Conservation (phyloP, 495 filamentous ascomycete species). For the Glonium stellatum region DNA sequence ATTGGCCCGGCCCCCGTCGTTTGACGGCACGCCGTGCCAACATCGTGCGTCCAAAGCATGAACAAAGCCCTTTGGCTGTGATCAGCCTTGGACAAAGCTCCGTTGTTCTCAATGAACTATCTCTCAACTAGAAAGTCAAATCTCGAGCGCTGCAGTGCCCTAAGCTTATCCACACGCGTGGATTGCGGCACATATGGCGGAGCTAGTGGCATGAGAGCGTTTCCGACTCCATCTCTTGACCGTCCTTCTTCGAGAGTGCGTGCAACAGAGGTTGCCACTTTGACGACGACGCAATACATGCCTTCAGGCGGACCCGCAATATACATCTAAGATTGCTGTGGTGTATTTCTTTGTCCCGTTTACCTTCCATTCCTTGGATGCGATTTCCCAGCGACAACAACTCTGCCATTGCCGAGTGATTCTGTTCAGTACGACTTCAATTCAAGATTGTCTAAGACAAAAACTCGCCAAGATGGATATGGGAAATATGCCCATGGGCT, state of each 20-base stretch:
- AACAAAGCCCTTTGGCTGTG: neutral
- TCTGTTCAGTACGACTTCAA: neutral
- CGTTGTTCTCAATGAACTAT: neutral
- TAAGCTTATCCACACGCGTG: neutral
- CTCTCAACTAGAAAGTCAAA: neutral
- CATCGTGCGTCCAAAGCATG: neutral
- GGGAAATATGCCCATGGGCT: constrained; percentile 32
- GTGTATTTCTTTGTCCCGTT: neutral
- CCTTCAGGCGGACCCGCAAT: no score
- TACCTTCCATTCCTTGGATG: neutral
- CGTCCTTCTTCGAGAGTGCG: no score
- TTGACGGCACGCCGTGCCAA: neutral
- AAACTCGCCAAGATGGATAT: constrained; percentile 11
- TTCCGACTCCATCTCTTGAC: neutral
- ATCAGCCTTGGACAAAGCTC: neutral
- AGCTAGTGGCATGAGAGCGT: neutral
- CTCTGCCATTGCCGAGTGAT: neutral
- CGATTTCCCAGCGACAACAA: neutral
- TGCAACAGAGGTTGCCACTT: no score
- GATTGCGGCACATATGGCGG: neutral
- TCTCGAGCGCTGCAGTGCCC: neutral
- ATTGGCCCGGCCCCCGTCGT: neutral
- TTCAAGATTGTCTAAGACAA: neutral
- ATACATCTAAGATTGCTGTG: neutral
- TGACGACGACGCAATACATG: no score